Conservation (phyloP, 192 early-diverging fungal genomes). For the Entomortierella beljakovae region DNA sequence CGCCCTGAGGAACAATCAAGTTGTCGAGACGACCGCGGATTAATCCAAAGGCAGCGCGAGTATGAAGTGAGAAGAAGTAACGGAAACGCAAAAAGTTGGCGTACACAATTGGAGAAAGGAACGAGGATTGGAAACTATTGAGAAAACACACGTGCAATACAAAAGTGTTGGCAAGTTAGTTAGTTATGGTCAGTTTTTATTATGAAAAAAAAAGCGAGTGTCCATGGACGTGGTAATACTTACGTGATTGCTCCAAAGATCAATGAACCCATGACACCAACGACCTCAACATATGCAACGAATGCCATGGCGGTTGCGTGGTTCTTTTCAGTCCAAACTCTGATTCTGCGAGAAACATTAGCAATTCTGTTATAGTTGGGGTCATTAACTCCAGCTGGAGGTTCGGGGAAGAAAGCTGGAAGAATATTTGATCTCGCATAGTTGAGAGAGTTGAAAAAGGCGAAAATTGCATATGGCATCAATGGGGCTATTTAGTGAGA, state of each 20-base stretch:
- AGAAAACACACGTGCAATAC: not conserved
- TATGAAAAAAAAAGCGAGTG: no score
- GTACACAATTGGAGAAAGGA: constrained; percentile 73
- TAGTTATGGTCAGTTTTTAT: no score
- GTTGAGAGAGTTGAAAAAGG: constrained; percentile 79
- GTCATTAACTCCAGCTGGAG: constrained; percentile 20
- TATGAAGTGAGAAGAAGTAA: constrained; percentile 71
- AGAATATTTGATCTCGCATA: constrained; percentile 78
- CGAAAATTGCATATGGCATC: constrained; percentile 81
- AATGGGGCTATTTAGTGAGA: constrained; percentile 67
- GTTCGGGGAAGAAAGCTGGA: constrained; percentile 71
- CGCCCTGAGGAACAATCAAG: constrained; percentile 56
- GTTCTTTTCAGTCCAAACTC: constrained; percentile 66
- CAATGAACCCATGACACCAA: constrained; percentile 71
- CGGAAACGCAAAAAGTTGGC: constrained; percentile 81
- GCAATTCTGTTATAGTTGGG: constrained; percentile 46
- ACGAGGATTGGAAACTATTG: constrained; percentile 56
- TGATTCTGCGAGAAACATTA: constrained; percentile 60
- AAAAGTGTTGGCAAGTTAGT: not conserved
- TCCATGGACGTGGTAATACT: no score
- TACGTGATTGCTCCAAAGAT: constrained; percentile 67
- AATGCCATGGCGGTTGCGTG: constrained; percentile 71
- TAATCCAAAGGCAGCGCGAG: constrained; percentile 57
- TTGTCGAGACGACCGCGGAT: constrained; percentile 56
- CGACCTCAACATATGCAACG: constrained; percentile 78